phyloP scores from a whole-genome alignment of 108 stramenopile genomes.

The Pseudonitzschia multiseries region DNA sequence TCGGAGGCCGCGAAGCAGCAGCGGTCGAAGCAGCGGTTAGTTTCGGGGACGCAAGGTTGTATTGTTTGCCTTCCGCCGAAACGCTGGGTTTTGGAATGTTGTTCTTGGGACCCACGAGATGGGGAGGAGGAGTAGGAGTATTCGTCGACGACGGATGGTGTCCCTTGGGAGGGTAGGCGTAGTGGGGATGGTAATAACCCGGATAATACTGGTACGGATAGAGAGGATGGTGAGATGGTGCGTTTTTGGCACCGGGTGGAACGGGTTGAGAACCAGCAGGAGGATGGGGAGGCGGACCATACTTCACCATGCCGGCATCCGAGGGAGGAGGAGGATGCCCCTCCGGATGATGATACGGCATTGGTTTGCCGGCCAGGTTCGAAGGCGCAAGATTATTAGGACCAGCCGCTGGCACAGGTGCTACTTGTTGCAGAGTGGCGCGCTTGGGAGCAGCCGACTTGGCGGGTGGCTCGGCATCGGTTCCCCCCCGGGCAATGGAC shows the following conservation, averaged over 20 bases:
- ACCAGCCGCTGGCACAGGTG: background rate
- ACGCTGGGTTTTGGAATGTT: background rate
- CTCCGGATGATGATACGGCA: background rate
- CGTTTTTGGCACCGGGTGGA: background rate
- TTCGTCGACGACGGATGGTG: background rate
- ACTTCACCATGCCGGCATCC: background rate
- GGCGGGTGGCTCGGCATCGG: background rate
- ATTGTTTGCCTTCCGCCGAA: background rate
- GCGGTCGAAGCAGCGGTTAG: background rate
- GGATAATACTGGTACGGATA: background rate
- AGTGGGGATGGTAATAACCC: background rate
- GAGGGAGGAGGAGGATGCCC: background rate
- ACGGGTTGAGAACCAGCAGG: no score
- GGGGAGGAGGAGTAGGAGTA: background rate
- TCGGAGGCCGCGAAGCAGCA: background rate
- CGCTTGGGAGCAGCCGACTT: background rate
- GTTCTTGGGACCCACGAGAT: background rate
- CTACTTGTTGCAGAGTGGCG: background rate
- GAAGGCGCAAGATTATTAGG: background rate
- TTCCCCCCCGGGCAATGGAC: no score
- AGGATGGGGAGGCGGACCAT: background rate
- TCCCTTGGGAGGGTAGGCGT: background rate
- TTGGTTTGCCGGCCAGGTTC: background rate
- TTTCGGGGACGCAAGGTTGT: constrained; percentile 1
- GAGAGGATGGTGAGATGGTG: background rate